Evolutionary conservation across 2,329 filamentous ascomycete genomes (phyloP).

Genomic region (Alternaria burnsii): DNA sequence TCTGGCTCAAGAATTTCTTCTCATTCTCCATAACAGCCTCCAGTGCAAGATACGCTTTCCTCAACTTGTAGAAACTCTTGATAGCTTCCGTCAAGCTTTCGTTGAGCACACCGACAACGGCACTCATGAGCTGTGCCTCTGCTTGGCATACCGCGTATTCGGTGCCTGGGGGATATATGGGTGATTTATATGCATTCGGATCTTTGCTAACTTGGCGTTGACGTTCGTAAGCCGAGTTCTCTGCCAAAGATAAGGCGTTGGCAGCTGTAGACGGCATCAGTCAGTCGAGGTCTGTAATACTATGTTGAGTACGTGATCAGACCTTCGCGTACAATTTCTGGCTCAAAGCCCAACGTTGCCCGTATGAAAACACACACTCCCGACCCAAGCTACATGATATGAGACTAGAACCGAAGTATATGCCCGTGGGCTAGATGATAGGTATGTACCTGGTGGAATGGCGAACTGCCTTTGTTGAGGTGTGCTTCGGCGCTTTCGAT

Average conservation of each 20-base stretch:
- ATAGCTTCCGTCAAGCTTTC: constrained; percentile 92
- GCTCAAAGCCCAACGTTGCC: constrained; percentile 89
- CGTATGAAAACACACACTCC: constrained; percentile 85
- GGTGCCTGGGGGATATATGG: constrained; percentile 81
- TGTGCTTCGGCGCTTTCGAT: constrained; percentile 81
- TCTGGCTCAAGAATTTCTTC: constrained; percentile 62
- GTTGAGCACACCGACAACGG: constrained; percentile 87
- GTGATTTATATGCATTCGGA: constrained; percentile 61
- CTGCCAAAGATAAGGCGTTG: constrained; percentile 75
- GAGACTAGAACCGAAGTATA: constrained; percentile 18
- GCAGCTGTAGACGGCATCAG: constrained; percentile 63
- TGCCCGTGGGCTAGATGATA: not conserved
- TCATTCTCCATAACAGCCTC: constrained; percentile 82
- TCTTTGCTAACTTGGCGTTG: constrained; percentile 78
- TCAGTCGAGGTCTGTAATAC: not conserved
- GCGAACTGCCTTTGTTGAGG: constrained; percentile 75
- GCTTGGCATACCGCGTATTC: constrained; percentile 88
- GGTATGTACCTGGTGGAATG: constrained; percentile 76
- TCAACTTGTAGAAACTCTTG: constrained; percentile 89
- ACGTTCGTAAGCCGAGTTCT: constrained; percentile 78
- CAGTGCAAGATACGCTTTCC: constrained; percentile 86
- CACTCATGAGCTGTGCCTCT: constrained; percentile 87
- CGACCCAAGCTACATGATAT: constrained; percentile 69
- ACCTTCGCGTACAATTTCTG: constrained; percentile 85
- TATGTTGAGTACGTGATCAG: constrained; percentile 15